Evolutionary conservation across 2,329 filamentous ascomycete genomes (phyloP).

Genomic region (Monosporascus sp.): DNA sequence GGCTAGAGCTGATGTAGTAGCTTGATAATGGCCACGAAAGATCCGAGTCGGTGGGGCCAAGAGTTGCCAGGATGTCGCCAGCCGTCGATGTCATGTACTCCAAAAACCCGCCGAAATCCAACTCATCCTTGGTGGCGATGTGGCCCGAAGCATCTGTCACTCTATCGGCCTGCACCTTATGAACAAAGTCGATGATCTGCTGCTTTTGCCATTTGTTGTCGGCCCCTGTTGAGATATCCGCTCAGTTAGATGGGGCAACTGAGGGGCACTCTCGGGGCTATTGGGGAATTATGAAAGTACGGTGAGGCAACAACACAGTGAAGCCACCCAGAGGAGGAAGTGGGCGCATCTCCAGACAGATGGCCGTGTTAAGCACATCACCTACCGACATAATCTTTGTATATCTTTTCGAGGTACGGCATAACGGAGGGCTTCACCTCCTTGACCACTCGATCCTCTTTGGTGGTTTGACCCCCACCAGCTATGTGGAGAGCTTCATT

Average conservation of each 20-base stretch:
- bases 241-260: conserved; percentile 32
- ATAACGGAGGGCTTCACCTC: conserved; percentile 35
- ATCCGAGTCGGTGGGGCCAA: conserved; percentile 31
- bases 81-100: conserved; percentile 50
- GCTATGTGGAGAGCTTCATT: conserved; percentile 34
- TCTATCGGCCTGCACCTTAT: conserved; percentile 38
- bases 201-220: conserved; percentile 39
- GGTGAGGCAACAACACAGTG: no score
- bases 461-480: conserved; percentile 40
- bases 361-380: background rate
- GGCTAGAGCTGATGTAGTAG: conserved; percentile 91
- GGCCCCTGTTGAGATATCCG: conserved; percentile 35
- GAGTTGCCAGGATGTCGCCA: conserved; percentile 36
- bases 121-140: conserved; percentile 25
- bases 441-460: conserved; percentile 33
- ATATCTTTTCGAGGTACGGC: conserved; percentile 41
- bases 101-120: conserved; percentile 46
- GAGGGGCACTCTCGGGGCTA: conserved; percentile 10
- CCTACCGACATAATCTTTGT: conserved; percentile 35
- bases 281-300: no score
- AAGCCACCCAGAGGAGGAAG: no score
- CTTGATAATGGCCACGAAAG: conserved; percentile 77
- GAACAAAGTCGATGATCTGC: conserved; percentile 40
- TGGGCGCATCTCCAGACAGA: background rate
- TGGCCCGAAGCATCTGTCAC: conserved; percentile 23